Base-by-base conservation (phyloP, 768 basidiomycete species). In the Auricularia sp. region DNA sequence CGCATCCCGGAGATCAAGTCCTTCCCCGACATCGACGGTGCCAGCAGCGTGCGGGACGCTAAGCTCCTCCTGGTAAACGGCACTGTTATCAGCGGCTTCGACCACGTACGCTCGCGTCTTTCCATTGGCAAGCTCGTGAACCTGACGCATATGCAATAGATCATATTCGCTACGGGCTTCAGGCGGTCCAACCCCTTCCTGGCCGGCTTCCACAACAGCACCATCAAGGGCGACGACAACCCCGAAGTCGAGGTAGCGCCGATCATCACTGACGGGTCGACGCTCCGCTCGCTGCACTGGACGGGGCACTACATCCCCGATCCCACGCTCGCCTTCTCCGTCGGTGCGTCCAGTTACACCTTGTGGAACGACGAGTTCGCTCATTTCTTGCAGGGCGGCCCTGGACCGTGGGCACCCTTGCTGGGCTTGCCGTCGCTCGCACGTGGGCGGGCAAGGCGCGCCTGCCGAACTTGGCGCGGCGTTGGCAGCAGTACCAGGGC, bases 101-200 rank as follows among this genome's bases (percentile, higher is more conserved):
- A 76, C 66, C 70, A 69, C 62, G 72, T 72, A 65, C 69, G 10
- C 47, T 21, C 6, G 21, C 47, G 14, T 14, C 21, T 0, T 13
- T 0, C 47, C 5, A 51, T 29, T 0, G 29, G 0, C 29, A 29
- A 29, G 29, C 29, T 29, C 29, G 29, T 29, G 29, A 29, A 29
- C 29, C 29, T 29, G 29, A 29, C 29, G 29, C 2, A 0, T 29
- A 0, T 29, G 29, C 29, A 29, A 29, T 18, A 51, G 47, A 51
- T 80, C 63, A 73, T 80, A 56, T 76, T 79, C 66, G 75, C 74
- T 0, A 78, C 79, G 0, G 79, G 79, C n/a, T 80, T 74, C 69
- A 74, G 77, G n/a, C 79, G 80, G 66, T 74, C 76, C 0, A 80
- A 76, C 68, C 79, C 80, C 5, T 81, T 80, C 75, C 69, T 82